Evolutionary conservation across 1,139 yeast genomes (phyloP).

Genomic region (Meyerozyma carpophila): DNA sequence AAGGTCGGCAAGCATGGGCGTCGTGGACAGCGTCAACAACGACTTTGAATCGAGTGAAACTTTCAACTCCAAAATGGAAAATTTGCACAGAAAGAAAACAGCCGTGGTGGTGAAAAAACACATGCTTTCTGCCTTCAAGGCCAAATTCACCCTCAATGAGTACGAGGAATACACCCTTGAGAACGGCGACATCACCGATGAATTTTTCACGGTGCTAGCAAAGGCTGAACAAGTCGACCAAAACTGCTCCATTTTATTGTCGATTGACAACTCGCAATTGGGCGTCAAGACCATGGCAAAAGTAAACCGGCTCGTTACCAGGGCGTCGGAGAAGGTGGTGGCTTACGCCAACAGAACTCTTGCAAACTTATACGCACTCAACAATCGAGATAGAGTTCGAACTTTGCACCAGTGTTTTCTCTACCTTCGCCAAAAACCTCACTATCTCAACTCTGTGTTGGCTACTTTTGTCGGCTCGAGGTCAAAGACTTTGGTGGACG

Average conservation of each 20-base stretch:
- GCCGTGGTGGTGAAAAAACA: conserved; percentile 47
- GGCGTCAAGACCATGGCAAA: conserved; percentile 68
- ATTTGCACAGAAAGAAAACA: conserved; percentile 37
- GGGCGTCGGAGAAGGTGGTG: conserved; percentile 47
- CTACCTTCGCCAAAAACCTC: conserved; percentile 31
- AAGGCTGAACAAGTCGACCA: conserved; percentile 62
- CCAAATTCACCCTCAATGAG: conserved; percentile 64
- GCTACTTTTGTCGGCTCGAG: conserved; percentile 46
- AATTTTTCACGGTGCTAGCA: conserved; percentile 56
- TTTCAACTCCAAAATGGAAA: conserved; percentile 32
- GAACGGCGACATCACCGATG: conserved; percentile 41
- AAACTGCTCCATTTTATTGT: conserved; percentile 63
- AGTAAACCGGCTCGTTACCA: conserved; percentile 46
- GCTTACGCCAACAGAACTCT: conserved; percentile 30
- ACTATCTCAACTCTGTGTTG: conserved; percentile 50
- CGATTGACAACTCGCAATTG: conserved; percentile 63
- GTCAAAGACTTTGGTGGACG: conserved; percentile 52
- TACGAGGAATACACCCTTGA: conserved; percentile 59
- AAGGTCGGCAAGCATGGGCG: conserved; percentile 22
- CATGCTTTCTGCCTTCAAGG: conserved; percentile 53
- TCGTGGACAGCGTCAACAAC: conserved; percentile 33
- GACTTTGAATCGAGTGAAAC: conserved; percentile 17
- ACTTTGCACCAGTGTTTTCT: conserved; percentile 31
- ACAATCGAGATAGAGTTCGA: conserved; percentile 20
- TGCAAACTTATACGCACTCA: conserved; percentile 30